Evolutionary conservation across 1,284 basidiomycete genomes (phyloP), one percentile per base, ranked within the genome.

Genomic region (Ceratobasidium sp.): DNA sequence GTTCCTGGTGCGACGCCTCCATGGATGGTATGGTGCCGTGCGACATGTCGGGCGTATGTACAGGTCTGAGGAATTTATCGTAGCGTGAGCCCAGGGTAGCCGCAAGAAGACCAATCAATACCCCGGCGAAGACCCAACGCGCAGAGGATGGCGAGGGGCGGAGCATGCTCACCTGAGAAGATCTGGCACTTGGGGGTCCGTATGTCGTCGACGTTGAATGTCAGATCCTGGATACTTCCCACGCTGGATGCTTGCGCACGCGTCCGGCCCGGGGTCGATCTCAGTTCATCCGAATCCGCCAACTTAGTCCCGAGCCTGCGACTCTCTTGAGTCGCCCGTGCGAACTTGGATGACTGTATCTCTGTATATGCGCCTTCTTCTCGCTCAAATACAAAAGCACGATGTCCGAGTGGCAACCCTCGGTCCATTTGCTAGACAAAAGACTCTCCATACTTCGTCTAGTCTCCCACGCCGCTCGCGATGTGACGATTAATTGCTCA

Each of bases 11-110:
- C 75, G 87, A 83, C 64, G 88, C 87, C 86, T 93, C 91, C 94
- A 96, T 95, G 68, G 93, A 95, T 57, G 95, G 95, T 83, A 96
- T 95, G 11, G 91, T 90, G 65, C 92, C 92, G n/a, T 71, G 56
- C 15, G 73, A 76, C 73, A 76, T 76, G 62, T 25, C 40, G 64
- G 59, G 71, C 51, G 62, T 52, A 43, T 40, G 49, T 25, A 37
- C 59, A 15, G 68, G 46, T 15, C 73, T 66, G 52, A 54, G 73
- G 34, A 57, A 62, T 59, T 76, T 76, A 76, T 76, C 7, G 51
- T 52, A 76, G 3, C 34, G 62, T 76, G 73, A 76, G 73, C 73
- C 73, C 11, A 76, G n/a, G 40, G 37, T 46, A 8, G 52, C 43
- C 34, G 52, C 73, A 37, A 76, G 37, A 17, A 76, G n/a, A 9